Evolutionary conservation across 495 filamentous ascomycete genomes (phyloP), one percentile per base, ranked within the genome.

Genomic region (Neurospora sublineolata): DNA sequence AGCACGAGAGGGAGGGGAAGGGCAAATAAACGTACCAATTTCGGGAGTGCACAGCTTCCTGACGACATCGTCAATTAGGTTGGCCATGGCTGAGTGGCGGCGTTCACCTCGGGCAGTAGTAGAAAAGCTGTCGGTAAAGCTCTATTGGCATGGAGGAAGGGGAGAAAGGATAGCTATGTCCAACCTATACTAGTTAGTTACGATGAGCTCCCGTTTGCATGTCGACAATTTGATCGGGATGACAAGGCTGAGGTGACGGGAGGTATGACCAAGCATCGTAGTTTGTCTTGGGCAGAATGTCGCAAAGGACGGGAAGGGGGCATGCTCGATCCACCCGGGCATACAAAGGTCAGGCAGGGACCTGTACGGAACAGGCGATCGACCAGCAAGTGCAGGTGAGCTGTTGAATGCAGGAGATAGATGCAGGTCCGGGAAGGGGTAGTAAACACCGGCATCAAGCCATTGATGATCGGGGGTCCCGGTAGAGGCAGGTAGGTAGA

Each of bases 21-120:
- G 30, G 41, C n/a, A 11, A 37, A 67, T 14, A 37, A 41, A 23
- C 77, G 46, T 83, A 88, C 86, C 86, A 70, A 79, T 84, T 73
- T 88, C 86, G 60, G 82, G 77, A 41, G 81, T 82, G 77, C 83
- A 84, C 72, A 88, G 77, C 75, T 85, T 83, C 79, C 82, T 83
- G 73, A 85, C 80, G 70, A 87, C 82, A 76, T 86, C 80, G 69
- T 88, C 86, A 75, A 88, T 85, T 72, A 77, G 80, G 71, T 73
- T 82, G 77, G 85, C 84, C 86, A 87, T 87, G 80, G 73, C 80
- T 81, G 27, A 27, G 27, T 27, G 78, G 52, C 84, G 72, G 73
- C 75, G 77, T 77, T 23, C 72, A 76, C 76, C 73, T 73, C 58
- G n/a, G 20, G 67, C 42, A 70, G 74, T 64, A 40, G 44, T 69